These are phyloP conservation scores for Crithidia bombi DNA, from an alignment of 208 protist genomes.

Conservation along the genomic window DNA sequence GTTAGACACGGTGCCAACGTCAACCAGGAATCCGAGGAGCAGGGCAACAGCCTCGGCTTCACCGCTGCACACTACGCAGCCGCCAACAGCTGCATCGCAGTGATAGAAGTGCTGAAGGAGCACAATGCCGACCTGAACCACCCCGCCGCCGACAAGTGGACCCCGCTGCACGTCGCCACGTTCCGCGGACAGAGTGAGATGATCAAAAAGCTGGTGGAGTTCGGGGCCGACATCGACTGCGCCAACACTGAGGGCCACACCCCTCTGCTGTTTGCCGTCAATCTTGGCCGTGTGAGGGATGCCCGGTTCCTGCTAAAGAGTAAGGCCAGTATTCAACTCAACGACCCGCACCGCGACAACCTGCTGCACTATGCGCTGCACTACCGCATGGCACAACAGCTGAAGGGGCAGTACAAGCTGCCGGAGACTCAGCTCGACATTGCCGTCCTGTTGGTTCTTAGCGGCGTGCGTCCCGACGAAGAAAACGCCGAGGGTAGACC, in stretches of 20 bases:
- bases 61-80: constrained; percentile 65
- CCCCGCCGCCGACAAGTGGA: constrained; percentile 53
- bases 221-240: constrained; percentile 61
- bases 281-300: constrained; percentile 50
- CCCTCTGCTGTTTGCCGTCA: constrained; percentile 58
- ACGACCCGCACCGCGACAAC: constrained; percentile 44
- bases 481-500: constrained; percentile 40
- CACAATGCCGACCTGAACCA: constrained; percentile 40
- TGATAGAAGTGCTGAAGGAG: constrained; percentile 46
- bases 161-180: constrained; percentile 62
- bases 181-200: constrained; percentile 48
- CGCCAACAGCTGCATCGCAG: constrained; percentile 29
- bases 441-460: constrained; percentile 48
- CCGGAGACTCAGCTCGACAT: constrained; percentile 72
- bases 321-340: constrained; percentile 36
- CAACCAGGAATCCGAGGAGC: constrained; percentile 39
- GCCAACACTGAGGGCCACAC: constrained; percentile 42
- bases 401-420: constrained; percentile 66
- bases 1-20: constrained; percentile 46
- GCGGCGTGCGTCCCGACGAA: constrained; percentile 32
- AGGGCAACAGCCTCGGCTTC: constrained; percentile 52
- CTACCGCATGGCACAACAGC: constrained; percentile 54
- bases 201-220: constrained; percentile 41
- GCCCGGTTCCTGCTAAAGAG: constrained; percentile 48
- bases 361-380: constrained; percentile 69